A percentile compares a stretch with the other conserved stretches of the same genome.
Evolutionary conservation across 208 protist species (phyloP).

Genomic region (Leishmania arabica): DNA sequence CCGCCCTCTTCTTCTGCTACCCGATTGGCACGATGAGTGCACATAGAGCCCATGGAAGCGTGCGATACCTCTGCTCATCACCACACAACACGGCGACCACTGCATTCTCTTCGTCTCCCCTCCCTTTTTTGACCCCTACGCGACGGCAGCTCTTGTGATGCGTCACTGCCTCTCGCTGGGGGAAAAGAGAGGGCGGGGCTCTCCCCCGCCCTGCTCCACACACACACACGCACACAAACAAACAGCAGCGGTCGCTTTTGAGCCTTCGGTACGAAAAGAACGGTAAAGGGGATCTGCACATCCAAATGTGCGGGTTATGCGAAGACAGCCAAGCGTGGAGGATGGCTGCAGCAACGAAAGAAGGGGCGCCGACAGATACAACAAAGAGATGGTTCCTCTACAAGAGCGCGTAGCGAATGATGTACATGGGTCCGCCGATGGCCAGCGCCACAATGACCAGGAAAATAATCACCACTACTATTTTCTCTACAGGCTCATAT

Average conservation of each 20-base stretch:
- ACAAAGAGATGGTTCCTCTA: background rate
- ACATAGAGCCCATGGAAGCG: background rate
- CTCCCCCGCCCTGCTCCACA: background rate
- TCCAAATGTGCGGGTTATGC: background rate
- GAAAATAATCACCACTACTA: conserved; percentile 31
- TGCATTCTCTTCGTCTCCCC: background rate
- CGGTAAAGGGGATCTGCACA: background rate
- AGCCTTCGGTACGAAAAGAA: background rate
- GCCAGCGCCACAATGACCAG: conserved; percentile 33
- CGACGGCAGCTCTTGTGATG: background rate
- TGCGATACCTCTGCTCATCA: background rate
- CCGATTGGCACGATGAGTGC: background rate
- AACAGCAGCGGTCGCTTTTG: background rate
- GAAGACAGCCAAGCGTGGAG: background rate
- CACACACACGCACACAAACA: background rate
- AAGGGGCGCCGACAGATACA: background rate
- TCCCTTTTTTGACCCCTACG: background rate
- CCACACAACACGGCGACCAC: background rate
- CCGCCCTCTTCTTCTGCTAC: background rate
- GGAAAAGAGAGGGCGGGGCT: background rate
- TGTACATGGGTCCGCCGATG: conserved; percentile 33
- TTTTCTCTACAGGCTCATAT: conserved; percentile 58
- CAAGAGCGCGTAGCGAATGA: conserved; percentile 22
- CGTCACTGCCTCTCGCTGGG: background rate
- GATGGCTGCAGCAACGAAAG: background rate